Evolutionary conservation across 176 grass and related monocot genomes (phyloP), one percentile per base, ranked within the genome.

Genomic region (Melocanna baccifera): DNA sequence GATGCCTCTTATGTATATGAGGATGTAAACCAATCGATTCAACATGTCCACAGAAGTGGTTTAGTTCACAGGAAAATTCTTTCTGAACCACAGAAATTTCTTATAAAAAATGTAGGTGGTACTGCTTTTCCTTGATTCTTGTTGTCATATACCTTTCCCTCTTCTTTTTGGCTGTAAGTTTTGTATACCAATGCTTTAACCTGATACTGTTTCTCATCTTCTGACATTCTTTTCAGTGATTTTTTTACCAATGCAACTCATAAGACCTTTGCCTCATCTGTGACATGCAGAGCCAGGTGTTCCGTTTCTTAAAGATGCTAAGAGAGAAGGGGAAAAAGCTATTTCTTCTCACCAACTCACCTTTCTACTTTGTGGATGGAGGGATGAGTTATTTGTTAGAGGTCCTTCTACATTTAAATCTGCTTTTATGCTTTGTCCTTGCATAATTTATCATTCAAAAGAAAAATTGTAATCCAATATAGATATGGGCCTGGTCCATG

Each of bases 341-440:
- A 62, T 99, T 99, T 83, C 90, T 99, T 83, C 84, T 99, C 28
- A 99, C 96, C 15, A 99, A 99, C 85, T 99, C 96, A 75, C 96
- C 96, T 59, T 99, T 93, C 81, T 96, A 88, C 83, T 99, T 99
- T 75, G 96, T 99, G 32, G 93, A 99, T 91, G 96, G 93, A 53
- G 96, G 96, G 68, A 99, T 99, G 96, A 81, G 76, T 69, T 99
- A 88, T 75, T 92, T 99, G 86, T 71, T 99, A 87, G 93, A 99
- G 96, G 96, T 99, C 75, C 11, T 87, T 89, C 67, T 26, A 48
- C 22, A 77, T 81, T 80, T 53, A 51, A 81, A 70, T 76, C 14
- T 76, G 14, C 6, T 32, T 85, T 36, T 76, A 39, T 63, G 30
- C 25, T 81, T 81, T 80, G 12, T 51, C 43, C 42, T 75, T 58